These are phyloP conservation scores for Globisporangium iwayamae DNA, from an alignment of 352 stramenopile genomes.

Conservation along the genomic window DNA sequence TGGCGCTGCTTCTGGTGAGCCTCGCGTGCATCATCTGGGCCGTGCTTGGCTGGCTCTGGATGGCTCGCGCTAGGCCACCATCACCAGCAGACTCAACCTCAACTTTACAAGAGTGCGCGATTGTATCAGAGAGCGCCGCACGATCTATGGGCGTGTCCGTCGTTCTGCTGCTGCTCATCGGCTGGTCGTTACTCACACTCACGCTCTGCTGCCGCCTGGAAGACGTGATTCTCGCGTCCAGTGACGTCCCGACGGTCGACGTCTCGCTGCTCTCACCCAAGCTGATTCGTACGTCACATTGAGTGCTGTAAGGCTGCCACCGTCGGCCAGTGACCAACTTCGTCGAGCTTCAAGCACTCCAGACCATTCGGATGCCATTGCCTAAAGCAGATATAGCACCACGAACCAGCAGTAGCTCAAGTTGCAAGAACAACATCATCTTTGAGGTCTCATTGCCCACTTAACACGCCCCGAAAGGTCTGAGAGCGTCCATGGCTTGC, in stretches of 20 bases:
- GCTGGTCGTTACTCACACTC: constrained; percentile 29
- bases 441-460: too few relatives aligned
- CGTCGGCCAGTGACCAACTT: neutral
- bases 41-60: constrained; percentile 18
- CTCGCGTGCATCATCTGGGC: constrained; percentile 24
- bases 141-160: constrained; percentile 22
- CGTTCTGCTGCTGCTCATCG: constrained; percentile 30
- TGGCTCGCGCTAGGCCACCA: neutral
- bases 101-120: neutral
- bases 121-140: constrained; percentile 4
- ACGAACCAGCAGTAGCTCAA: too few relatives aligned
- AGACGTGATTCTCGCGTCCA: constrained; percentile 37
- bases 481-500: too few relatives aligned
- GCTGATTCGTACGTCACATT: constrained; percentile 7
- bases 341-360: neutral
- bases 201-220: constrained; percentile 59
- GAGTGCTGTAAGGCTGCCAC: neutral
- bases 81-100: neutral
- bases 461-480: too few relatives aligned
- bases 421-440: too few relatives aligned
- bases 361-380: neutral
- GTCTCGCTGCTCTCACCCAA: constrained; percentile 32
- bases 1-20: constrained; percentile 13
- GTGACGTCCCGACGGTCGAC: constrained; percentile 28
- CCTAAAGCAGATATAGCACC: too few relatives aligned